Base-by-base conservation (phyloP, 345 rosid genomes). In the Mallotus nudiflorus region DNA sequence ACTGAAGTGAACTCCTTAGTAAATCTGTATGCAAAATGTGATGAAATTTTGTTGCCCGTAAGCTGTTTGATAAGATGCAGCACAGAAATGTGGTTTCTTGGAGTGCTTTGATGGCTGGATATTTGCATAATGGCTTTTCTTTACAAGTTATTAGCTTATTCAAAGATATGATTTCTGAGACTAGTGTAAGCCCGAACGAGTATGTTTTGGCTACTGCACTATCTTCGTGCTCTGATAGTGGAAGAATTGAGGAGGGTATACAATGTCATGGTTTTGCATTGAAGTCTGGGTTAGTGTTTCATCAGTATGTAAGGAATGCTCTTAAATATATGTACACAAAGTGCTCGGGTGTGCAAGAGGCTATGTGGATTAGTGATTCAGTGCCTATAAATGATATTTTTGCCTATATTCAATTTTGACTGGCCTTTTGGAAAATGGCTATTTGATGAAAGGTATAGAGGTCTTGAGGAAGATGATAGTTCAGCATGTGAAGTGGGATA, bases 41-140 rank as follows among this genome's bases (percentile, higher is more conserved):
- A 78, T 28, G 77, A 83, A 27, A 44, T 75, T 28, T 62, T 69
- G 11, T 56, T 76, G 92, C 96, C 13, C 92, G 80, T 74, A 74
- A 78, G 33, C 0, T 93, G 87, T 91, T 93, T 70, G 97, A 87
- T 69, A 39, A 39, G 44, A 85, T 89, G 91, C 84, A 49, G 25
- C 68, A 73, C 0, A 84, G 92, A 58, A 88, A 85, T 46, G 89
- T 81, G 39, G 89, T 91, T 44, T 89, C 98, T 73, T 93, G 89
- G 84, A 60, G 85, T 60, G 67, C 98, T 13, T 59, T 93, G 71
- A 93, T 93, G 98, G 66, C 77, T 0, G 93, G 96, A 69, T 89
- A 89, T 74, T 77, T 87, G 53, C 88, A 82, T 62, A 62, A 49
- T 46, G 92, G 90, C 63, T 50, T 70, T 70, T 62, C 80, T 4